Base-by-base conservation (phyloP, 2,329 filamentous ascomycete species). In the Neofusicoccum cordaticola region DNA sequence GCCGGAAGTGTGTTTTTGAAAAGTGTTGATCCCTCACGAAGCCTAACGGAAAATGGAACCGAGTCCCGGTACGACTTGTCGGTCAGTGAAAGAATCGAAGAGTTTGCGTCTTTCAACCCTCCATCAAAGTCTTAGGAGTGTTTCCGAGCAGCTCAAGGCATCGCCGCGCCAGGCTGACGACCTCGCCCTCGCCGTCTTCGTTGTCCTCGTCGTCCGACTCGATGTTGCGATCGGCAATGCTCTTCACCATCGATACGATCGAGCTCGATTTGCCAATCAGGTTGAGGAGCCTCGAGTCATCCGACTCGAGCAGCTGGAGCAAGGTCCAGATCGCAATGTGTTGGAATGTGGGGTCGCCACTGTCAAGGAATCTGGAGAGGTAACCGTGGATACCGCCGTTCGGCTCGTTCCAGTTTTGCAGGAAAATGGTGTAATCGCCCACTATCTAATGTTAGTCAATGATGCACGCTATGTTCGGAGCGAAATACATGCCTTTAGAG, bases 311-410 rank as follows among this genome's bases (percentile, higher is more conserved):
- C 4, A 99, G 85, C 75, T 99, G 95, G 3, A 99, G 85, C 53
- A 99, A 81, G 1, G 95, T 99, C 95, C 95, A 99, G 68, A 98
- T 97, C 58, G 95, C 95, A 74, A 99, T 99, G 76, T 99, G 95
- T 79, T 99, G 95, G 83, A 99, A 99, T 0, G 95, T 99, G 0
- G 95, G 89, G 74, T 99, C 95, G 45, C 93, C 94, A 68, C 93
- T 97, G 50, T 91, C 91, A 17, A 99, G 84, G 83, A 99, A 99
- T 63, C 94, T 89, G 71, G 89, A 91, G 41, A 99, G 85, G 74
- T 99, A 99, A 62, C 95, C 95, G 74, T 97, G 93, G 67, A 99
- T 97, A 51, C 95, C 95, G 51, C 93, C 95, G 67, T 92, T 90
- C 1, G 95, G 95, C 72, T 96, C 90, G 17, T 86, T 88, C 95